These are phyloP conservation scores for Eutrema japonicum DNA, from an alignment of 345 rosid genomes.

Conservation along the genomic window DNA sequence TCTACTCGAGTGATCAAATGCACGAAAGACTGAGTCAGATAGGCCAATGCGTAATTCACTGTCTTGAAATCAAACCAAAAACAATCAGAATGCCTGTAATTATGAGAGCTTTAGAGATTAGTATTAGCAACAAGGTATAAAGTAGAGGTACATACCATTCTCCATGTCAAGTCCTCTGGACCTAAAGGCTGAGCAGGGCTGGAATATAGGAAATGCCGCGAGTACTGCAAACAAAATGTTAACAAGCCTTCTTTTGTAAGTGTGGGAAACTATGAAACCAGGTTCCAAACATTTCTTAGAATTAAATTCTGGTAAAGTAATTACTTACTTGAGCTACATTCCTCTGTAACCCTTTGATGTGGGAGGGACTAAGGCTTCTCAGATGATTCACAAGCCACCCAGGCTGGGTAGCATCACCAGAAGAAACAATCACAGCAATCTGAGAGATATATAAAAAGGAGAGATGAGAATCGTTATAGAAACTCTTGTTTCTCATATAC, in stretches of 20 bases:
- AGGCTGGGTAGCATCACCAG: slow-evolving; percentile 67
- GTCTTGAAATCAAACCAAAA: not conserved
- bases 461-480: not conserved
- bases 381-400: slow-evolving; percentile 71
- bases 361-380: slow-evolving; percentile 56
- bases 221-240: slow-evolving; percentile 53
- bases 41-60: not conserved
- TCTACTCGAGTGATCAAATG: too few species aligned
- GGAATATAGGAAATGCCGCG: slow-evolving; percentile 80
- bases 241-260: too few species aligned
- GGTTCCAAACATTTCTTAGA: not conserved
- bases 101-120: not conserved
- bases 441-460: slow-evolving; percentile 38
- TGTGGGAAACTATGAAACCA: not conserved
- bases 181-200: slow-evolving; percentile 85
- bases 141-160: slow-evolving; percentile 61
- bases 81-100: not conserved
- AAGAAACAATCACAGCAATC: slow-evolving; percentile 78
- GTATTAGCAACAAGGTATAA: not conserved
- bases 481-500: not conserved
- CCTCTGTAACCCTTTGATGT: slow-evolving; percentile 57
- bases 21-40: too few species aligned
- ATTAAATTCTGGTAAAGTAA: not conserved
- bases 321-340: slow-evolving; percentile 68
- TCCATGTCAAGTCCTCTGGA: slow-evolving; percentile 89